A percentile compares a stretch with the other conserved stretches of the same genome.
phyloP scores from a whole-genome alignment of 2,329 filamentous ascomycete species.

The Fusarium sp. region DNA sequence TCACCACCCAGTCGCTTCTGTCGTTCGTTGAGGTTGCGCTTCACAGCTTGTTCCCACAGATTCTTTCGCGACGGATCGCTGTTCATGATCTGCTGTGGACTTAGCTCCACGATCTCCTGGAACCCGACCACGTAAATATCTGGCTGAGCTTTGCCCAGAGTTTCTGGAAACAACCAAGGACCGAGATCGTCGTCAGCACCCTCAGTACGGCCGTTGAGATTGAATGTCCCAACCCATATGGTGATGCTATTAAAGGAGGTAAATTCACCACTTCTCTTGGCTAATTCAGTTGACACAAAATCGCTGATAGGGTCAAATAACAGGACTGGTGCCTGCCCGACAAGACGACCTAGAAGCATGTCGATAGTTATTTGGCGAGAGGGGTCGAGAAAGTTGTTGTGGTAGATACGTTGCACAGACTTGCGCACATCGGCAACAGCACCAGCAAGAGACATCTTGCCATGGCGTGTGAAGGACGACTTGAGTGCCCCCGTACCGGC shows the following conservation, averaged over 20 bases:
- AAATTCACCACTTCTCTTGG: conserved; percentile 76
- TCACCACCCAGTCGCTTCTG: conserved; percentile 75
- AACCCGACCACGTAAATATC: conserved; percentile 93
- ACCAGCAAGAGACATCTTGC: conserved; percentile 95
- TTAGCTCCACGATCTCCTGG: conserved; percentile 98
- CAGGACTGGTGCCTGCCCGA: conserved; percentile 86
- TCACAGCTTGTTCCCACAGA: conserved; percentile 87
- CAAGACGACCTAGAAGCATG: conserved; percentile 85
- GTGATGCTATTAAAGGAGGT: conserved; percentile 80
- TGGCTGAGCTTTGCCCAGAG: conserved; percentile 72
- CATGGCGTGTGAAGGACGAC: conserved; percentile 91
- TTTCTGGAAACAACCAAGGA: conserved; percentile 82
- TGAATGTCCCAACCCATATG: conserved; percentile 92
- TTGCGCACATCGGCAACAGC: conserved; percentile 96
- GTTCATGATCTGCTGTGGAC: conserved; percentile 98
- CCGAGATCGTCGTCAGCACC: conserved; percentile 85
- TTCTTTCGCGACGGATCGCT: conserved; percentile 90
- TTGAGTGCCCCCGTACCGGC: conserved; percentile 96
- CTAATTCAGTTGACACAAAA: conserved; percentile 82
- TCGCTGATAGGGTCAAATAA: conserved; percentile 96
- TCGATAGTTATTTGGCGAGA: conserved; percentile 95
- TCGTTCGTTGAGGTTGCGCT: conserved; percentile 79
- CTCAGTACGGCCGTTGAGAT: conserved; percentile 88
- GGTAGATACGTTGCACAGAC: conserved; percentile 92
- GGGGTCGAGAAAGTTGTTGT: conserved; percentile 98